Evolutionary conservation across 2,329 filamentous ascomycete genomes (phyloP).

Genomic region (Ophiocordyceps camponoti-leonardi): DNA sequence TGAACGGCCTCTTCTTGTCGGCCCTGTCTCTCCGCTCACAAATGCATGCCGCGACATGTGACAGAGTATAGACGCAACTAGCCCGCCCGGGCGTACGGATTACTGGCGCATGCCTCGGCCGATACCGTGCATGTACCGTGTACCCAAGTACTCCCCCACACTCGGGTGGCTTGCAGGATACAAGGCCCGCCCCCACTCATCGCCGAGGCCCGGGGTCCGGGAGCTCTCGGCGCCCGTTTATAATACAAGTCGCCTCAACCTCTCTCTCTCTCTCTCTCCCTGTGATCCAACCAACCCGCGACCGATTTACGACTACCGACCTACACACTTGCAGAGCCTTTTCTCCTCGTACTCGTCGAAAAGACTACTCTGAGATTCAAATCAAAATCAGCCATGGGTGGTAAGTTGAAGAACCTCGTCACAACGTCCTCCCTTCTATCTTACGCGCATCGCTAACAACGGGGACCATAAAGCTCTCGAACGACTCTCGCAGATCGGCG

Average conservation of each 20-base stretch:
- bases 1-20: not conserved
- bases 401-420: too few relatives aligned
- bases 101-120: slow-evolving; percentile 14
- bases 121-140: not conserved
- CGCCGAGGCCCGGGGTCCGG: not conserved
- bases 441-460: too few relatives aligned
- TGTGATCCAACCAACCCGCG: too few relatives aligned
- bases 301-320: too few relatives aligned
- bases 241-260: not conserved
- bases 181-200: not conserved
- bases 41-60: not conserved
- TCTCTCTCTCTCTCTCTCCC: not conserved
- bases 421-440: too few relatives aligned
- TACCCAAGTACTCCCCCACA: not conserved
- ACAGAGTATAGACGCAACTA: slow-evolving; percentile 18
- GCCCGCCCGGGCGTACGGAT: too few relatives aligned
- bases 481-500: slow-evolving; percentile 40
- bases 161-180: not conserved
- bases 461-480: slow-evolving; percentile 34
- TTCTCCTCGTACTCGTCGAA: not conserved
- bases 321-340: too few relatives aligned
- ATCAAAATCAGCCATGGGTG: slow-evolving; percentile 13
- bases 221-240: not conserved
- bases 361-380: not conserved
- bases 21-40: not conserved